A percentile compares a stretch with the other conserved stretches of the same genome.
Conservation (phyloP, 2,329 filamentous ascomycete genomes). For the Alternaria arborescens region DNA sequence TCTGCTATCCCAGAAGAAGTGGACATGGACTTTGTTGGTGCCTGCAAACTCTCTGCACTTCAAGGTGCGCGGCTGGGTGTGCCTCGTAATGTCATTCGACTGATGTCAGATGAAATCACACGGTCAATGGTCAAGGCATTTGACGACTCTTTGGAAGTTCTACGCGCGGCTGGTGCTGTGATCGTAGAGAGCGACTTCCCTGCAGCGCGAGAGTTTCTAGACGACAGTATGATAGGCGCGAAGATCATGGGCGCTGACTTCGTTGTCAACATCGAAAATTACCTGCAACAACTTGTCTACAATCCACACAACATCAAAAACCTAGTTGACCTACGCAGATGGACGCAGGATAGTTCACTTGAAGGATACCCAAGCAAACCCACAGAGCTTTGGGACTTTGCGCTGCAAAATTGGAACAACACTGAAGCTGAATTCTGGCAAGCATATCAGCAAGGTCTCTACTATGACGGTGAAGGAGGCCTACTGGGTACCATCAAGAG, state of each 20-base stretch:
- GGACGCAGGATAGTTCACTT: not conserved
- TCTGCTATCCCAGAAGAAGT: conserved; percentile 63
- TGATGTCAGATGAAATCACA: conserved; percentile 65
- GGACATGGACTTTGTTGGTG: conserved; percentile 45
- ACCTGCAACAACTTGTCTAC: conserved; percentile 65
- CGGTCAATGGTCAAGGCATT: conserved; percentile 59
- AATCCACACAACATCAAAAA: conserved; percentile 53
- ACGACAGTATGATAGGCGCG: conserved; percentile 66
- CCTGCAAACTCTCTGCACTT: conserved; percentile 53
- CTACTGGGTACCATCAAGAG: not conserved
- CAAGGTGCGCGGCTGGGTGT: conserved; percentile 72
- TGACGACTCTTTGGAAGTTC: conserved; percentile 57
- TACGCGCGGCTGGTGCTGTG: conserved; percentile 70
- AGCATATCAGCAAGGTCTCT: not conserved
- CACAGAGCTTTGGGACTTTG: not conserved
- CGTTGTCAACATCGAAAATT: conserved; percentile 71
- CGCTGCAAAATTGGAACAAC: not conserved
- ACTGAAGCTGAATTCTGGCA: not conserved
- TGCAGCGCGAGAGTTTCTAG: conserved; percentile 78
- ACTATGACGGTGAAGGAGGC: not conserved
- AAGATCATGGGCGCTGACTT: conserved; percentile 77
- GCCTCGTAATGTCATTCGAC: conserved; percentile 77
- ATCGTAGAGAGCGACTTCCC: conserved; percentile 70
- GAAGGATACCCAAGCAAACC: not conserved
- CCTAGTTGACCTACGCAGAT: not conserved